Evolutionary conservation across 2,329 filamentous ascomycete genomes (phyloP).

Genomic region (Cadophora sp.): DNA sequence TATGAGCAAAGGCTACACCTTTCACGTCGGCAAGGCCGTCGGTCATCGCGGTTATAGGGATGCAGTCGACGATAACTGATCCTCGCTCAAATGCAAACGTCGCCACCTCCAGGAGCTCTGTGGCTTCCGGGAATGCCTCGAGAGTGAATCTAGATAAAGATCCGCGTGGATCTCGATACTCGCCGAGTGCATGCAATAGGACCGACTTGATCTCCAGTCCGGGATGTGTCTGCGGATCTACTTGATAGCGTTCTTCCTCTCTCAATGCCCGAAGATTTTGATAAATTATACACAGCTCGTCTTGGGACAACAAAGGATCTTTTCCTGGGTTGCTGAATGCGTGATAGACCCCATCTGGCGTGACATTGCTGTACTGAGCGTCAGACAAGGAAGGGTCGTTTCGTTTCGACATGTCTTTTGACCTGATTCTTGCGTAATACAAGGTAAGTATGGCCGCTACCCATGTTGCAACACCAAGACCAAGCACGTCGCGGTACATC

Average conservation of each 20-base stretch:
- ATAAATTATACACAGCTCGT: constrained; percentile 55
- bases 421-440: constrained; percentile 54
- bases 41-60: constrained; percentile 31
- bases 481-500: constrained; percentile 23
- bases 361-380: constrained; percentile 21
- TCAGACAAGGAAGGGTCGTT: background rate
- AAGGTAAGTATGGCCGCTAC: constrained; percentile 57
- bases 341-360: constrained; percentile 31
- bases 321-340: constrained; percentile 36
- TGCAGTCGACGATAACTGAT: constrained; percentile 35
- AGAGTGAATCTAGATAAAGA: constrained; percentile 38
- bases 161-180: constrained; percentile 38
- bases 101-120: constrained; percentile 42
- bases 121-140: constrained; percentile 53
- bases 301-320: constrained; percentile 56
- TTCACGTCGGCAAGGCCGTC: constrained; percentile 29
- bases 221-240: constrained; percentile 52
- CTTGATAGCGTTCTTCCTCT: constrained; percentile 49
- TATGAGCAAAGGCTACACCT: constrained; percentile 30
- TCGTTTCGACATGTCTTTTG: constrained; percentile 44
- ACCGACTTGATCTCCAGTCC: constrained; percentile 51
- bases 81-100: constrained; percentile 33
- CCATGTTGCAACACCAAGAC: constrained; percentile 38
- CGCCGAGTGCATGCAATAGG: constrained; percentile 45
- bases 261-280: constrained; percentile 50